phyloP scores from a whole-genome alignment of 768 basidiomycete genomes.

The Cystofilobasidium capitatum region DNA sequence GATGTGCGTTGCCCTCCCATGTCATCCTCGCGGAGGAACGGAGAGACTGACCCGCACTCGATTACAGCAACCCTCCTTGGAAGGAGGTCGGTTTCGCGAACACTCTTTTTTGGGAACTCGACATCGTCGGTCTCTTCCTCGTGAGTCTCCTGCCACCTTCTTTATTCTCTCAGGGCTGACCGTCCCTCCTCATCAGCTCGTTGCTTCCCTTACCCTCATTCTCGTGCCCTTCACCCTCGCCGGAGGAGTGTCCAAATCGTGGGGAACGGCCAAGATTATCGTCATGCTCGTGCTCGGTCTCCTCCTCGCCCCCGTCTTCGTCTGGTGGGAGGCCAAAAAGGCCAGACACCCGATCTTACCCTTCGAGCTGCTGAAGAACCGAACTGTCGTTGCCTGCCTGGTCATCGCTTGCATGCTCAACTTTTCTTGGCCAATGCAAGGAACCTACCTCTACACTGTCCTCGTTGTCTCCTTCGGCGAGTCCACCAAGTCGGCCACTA shows the following conservation, averaged over 20 bases:
- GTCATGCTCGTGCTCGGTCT: constrained; percentile 38
- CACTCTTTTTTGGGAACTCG: constrained; percentile 38
- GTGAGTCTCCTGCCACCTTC: not conserved
- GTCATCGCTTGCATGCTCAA: constrained; percentile 25
- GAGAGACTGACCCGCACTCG: not conserved
- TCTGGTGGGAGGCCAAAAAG: constrained; percentile 23
- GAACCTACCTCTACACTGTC: constrained; percentile 35
- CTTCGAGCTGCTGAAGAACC: constrained; percentile 31
- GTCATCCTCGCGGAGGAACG: constrained; percentile 26
- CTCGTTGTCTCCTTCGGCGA: constrained; percentile 33
- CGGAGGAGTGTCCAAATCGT: constrained; percentile 30
- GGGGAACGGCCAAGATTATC: constrained; percentile 34
- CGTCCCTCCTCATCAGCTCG: constrained; percentile 3
- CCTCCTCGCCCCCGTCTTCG: constrained; percentile 32
- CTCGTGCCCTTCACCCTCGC: constrained; percentile 39
- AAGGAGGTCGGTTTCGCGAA: constrained; percentile 11
- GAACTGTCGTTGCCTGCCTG: constrained; percentile 35
- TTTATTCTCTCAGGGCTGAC: not conserved
- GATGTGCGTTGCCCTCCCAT: constrained; percentile 19
- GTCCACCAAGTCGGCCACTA: constrained; percentile 31
- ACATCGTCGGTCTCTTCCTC: constrained; percentile 38
- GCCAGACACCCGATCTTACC: constrained; percentile 22
- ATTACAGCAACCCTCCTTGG: constrained; percentile 25
- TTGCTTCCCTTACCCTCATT: constrained; percentile 35
- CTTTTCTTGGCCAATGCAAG: constrained; percentile 22